Evolutionary conservation across 768 basidiomycete genomes (phyloP), one percentile per base, ranked within the genome.

Genomic region (Pleurotus tuoliensis): DNA sequence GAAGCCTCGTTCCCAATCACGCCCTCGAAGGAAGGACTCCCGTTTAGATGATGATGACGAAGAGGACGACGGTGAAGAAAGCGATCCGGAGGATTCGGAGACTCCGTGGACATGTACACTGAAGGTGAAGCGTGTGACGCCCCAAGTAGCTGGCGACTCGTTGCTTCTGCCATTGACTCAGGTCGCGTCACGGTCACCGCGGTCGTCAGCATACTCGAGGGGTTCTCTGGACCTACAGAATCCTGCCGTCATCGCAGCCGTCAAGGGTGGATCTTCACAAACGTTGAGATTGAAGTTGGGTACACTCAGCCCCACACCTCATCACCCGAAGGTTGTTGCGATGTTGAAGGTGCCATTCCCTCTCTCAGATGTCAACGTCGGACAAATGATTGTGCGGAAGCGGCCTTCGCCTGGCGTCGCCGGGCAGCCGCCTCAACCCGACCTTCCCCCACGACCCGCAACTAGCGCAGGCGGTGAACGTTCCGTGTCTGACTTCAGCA

Each of bases 1-100:
- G 15, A 50, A 58, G 43, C 18, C 44, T 47, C 45, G 41, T 7
- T 11, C 51, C 18, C 22, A 30, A 24, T 57, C 56, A 4, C 24
- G 45, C 2, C 45, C 55, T 7, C 34, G 37, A 24, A n/a, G 22
- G 22, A 56, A 39, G 25, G 44, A 39, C n/a, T 27, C 47, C 13
- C 47, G 25, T 22, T 22, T 30, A 24, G 52, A 51, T 51, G 61
- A 58, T 50, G 53, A 47, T n/a, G 56, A 55, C 16, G 59, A 61
- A n/a, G 60, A 64, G 7, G 72, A 86, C 47, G 79, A 81, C 1
- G 92, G 79, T 0, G 86, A 89, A 13, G 93, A 94, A 45, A 93
- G 90, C 58, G 96, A 98, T 61, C 91, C 94, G 0, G 95, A 98
- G 67, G 96, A 98, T 65, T 92, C 91, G 44, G 95, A 98, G 70